These are phyloP conservation scores for Ceratocystiopsis sp. DNA, from an alignment of 2,329 filamentous ascomycete genomes.

Conservation along the genomic window DNA sequence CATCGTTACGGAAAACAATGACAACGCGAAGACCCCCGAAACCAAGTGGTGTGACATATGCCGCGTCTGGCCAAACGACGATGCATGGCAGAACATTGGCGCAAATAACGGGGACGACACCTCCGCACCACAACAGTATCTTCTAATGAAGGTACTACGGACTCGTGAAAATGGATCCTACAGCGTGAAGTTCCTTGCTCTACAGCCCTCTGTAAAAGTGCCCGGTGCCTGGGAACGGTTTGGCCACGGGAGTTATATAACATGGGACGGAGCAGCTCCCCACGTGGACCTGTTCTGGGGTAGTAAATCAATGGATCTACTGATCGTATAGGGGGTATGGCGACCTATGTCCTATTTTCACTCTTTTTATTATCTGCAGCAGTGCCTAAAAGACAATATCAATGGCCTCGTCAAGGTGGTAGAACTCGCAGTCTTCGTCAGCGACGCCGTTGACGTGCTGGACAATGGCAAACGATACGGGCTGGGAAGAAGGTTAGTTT, in stretches of 20 bases:
- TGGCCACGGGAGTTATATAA: not conserved
- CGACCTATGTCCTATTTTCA: no score
- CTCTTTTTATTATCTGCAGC: not conserved
- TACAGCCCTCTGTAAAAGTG: not conserved
- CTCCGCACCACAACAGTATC: no score
- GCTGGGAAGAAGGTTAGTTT: not conserved
- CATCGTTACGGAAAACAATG: not conserved
- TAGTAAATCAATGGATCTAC: not conserved
- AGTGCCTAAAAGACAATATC: slow-evolving; percentile 4
- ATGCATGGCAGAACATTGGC: no score
- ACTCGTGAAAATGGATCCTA: no score
- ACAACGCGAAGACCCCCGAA: not conserved
- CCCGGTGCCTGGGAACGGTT: not conserved
- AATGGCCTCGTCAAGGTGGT: slow-evolving; percentile 1
- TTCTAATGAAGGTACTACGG: no score
- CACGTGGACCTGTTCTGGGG: slow-evolving; percentile 1
- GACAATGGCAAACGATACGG: slow-evolving; percentile 2
- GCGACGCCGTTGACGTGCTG: slow-evolving; percentile 4
- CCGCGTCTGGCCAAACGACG: no score
- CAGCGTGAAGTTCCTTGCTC: no score
- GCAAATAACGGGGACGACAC: no score
- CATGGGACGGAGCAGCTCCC: not conserved
- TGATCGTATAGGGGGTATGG: not conserved
- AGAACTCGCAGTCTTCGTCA: slow-evolving; percentile 4
- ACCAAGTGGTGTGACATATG: no score